Percentiles rank a stretch among this genome's conserved stretches.
Evolutionary conservation across 768 basidiomycete genomes (phyloP).

Genomic region (Termitomyces sp.): DNA sequence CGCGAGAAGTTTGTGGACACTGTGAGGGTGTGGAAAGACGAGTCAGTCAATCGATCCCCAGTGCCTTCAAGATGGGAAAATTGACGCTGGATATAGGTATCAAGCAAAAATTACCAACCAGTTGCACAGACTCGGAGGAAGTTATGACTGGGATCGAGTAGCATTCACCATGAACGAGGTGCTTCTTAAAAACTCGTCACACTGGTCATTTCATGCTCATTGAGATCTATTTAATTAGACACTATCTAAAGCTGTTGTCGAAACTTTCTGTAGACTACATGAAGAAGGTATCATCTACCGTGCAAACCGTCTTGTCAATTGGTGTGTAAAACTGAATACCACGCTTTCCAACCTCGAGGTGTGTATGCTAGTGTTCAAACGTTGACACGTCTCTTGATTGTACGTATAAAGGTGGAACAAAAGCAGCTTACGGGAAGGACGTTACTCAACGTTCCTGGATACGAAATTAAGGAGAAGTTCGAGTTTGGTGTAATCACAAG

Average conservation of each 20-base stretch:
- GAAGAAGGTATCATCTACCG: slow-evolving; percentile 93
- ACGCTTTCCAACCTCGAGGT: slow-evolving; percentile 98
- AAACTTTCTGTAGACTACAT: slow-evolving; percentile 86
- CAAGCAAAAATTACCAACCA: slow-evolving; percentile 91
- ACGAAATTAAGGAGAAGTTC: slow-evolving; percentile 91
- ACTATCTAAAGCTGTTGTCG: slow-evolving; percentile 82
- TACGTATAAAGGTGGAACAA: slow-evolving; percentile 70
- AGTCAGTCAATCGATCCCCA: slow-evolving; percentile 44
- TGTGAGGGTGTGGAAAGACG: slow-evolving; percentile 96
- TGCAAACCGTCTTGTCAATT: slow-evolving; percentile 95
- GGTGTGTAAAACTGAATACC: slow-evolving; percentile 95
- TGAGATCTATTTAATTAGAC: slow-evolving; percentile 30
- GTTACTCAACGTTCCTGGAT: slow-evolving; percentile 86
- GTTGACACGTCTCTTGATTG: not conserved
- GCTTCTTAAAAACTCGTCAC: slow-evolving; percentile 10
- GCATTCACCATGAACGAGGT: slow-evolving; percentile 97
- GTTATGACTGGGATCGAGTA: slow-evolving; percentile 90
- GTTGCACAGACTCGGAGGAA: slow-evolving; percentile 82
- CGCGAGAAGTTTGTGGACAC: slow-evolving; percentile 86
- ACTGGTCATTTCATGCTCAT: not conserved
- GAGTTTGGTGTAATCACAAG: slow-evolving; percentile 96
- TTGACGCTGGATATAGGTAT: slow-evolving; percentile 48
- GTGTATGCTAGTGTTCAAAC: slow-evolving; percentile 4
- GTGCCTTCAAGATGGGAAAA: not conserved
- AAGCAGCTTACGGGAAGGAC: slow-evolving; percentile 84